Evolutionary conservation across 345 rosid genomes (phyloP), one percentile per base, ranked within the genome.

Genomic region (Raphanus sativus): DNA sequence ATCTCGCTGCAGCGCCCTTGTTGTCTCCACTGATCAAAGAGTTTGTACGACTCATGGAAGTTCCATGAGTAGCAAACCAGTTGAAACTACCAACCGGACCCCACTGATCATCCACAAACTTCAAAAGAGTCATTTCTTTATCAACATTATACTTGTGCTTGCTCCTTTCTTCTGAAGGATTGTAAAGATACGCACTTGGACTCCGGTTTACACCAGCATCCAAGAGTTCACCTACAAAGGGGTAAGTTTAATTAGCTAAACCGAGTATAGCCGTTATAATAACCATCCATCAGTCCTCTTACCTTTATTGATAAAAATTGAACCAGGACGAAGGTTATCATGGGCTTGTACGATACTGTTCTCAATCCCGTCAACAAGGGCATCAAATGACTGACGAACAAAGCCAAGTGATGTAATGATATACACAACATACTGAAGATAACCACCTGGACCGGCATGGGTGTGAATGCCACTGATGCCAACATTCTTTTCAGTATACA

Each of bases 1-100:
- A 83, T 67, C 99, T 88, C 1, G 99, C 91, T 71, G 98, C 99
- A 64, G 98, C 86, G 2, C 99, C 99, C 85, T 95, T 95, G 88
- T 95, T 95, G 84, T 95, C 99, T 78, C 99, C 99, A 79, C 99
- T 95, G 75, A 93, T 87, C 84, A 93, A 84, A 24, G 97, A 87
- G 88, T 95, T 95, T 71, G 94, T 78, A 69, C 98, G 98, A 71
- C 97, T 89, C 99, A 95, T 95, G 78, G 98, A 95, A 59, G 99
- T 93, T 76, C 98, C 99, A 71, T 95, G 99, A 71, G 98, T 95
- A 62, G 99, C 93, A 85, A 95, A 95, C 98, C 97, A 93, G 77
- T 91, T 95, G 84, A 95, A 93, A 86, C 97, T 91, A 65, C 99
- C 98, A 16, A 93, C 87, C 17, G 99, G 89, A 56, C 99, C 98